Evolutionary conservation across 2,329 filamentous ascomycete species (phyloP), one percentile per base, ranked within the genome.

Genomic region (Ophiostoma angusticollis): DNA sequence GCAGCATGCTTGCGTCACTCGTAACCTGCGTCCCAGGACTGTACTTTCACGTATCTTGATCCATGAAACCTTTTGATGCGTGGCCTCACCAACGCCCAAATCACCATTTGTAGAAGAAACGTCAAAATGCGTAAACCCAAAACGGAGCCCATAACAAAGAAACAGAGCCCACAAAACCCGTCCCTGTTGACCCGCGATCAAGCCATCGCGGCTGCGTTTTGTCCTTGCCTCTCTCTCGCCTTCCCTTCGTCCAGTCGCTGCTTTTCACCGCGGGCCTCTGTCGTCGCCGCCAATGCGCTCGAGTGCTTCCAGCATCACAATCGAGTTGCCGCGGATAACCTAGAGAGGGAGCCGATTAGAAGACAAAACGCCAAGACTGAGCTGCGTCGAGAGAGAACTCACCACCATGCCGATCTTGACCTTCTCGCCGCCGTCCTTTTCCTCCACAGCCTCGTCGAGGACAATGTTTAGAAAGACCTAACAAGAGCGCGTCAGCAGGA

Each of bases 391-490:
- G 18, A n/a, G 7, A 11, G 12, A 14, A 31, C 80, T 48, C 74
- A 86, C 89, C 45, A 93, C 84, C 81, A 93, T 94, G 57, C 91
- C 91, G 44, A 96, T 71, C 52, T 78, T 74, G 49, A 83, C 78
- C 64, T 94, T 95, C 65, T 93, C 86, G 44, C 86, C 86, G 45
- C 84, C 84, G 16, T 81, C 72, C 62, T 93, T 94, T 68, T 95
- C 87, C 61, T 98, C 91, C 33, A 94, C 78, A 16, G 91, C 89
- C 52, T 98, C 91, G 60, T 98, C 93, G 18, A 98, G 74, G 31
- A 98, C 91, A 56, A 98, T 86, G 65, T 98, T 98, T 56, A 98
- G 69, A 66, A 96, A 98, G 46, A 96, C 87, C 89, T 95, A 25
- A n/a, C 25, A 12, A 28, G 11, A 28, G 11, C 7, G 5, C 25